Conservation (phyloP, 352 stramenopile species). For the Phytophthora aleatoria region DNA sequence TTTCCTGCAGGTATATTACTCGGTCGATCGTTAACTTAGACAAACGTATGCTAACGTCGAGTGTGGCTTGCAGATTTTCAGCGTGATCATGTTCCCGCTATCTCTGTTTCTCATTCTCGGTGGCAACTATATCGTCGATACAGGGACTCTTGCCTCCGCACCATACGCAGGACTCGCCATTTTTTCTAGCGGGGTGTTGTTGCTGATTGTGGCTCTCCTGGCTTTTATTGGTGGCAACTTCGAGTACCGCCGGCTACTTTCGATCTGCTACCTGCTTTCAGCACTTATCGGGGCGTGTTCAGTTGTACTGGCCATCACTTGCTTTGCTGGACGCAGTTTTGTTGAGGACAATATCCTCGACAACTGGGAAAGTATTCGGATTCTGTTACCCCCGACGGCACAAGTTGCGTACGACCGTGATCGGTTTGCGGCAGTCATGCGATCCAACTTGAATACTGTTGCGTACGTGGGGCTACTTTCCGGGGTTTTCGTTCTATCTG, state of each 20-base stretch:
- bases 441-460: slow-evolving; percentile 58
- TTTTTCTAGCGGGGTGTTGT: slow-evolving; percentile 55
- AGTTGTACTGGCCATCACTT: slow-evolving; percentile 61
- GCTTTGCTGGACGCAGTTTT: slow-evolving; percentile 50
- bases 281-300: slow-evolving; percentile 52
- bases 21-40: background rate
- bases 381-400: slow-evolving; percentile 72
- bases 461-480: slow-evolving; percentile 66
- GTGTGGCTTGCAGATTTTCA: slow-evolving; percentile 52
- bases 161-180: slow-evolving; percentile 77
- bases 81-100: slow-evolving; percentile 64
- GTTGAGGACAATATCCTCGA: slow-evolving; percentile 60
- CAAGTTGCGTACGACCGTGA: slow-evolving; percentile 71
- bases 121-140: slow-evolving; percentile 78
- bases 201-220: slow-evolving; percentile 63
- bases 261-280: slow-evolving; percentile 67
- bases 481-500: slow-evolving; percentile 61
- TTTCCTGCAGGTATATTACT: slow-evolving; percentile 55
- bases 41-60: slow-evolving; percentile 5
- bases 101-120: slow-evolving; percentile 71
- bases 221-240: slow-evolving; percentile 74
- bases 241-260: slow-evolving; percentile 80
- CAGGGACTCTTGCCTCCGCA: slow-evolving; percentile 58
- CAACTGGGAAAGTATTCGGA: slow-evolving; percentile 63
- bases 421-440: slow-evolving; percentile 59